Evolutionary conservation across 441 rosid genomes (phyloP).

Genomic region (Croton laevigatus): DNA sequence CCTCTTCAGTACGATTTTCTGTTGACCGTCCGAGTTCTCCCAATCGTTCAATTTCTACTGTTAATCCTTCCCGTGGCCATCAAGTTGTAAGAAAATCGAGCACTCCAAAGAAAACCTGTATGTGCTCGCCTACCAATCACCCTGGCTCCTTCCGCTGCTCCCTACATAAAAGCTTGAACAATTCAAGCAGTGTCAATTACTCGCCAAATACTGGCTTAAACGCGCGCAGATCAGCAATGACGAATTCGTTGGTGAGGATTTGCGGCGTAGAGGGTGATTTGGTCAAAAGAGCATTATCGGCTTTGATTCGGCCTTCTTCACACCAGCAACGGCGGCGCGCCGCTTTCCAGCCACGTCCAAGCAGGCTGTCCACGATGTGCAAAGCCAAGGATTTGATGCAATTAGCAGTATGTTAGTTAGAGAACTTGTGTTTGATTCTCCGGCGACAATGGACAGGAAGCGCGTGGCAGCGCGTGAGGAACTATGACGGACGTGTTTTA

Average conservation of each 20-base stretch:
- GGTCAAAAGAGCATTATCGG: conserved; percentile 21
- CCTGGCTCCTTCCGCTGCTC: conserved; percentile 78
- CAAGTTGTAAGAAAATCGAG: conserved; percentile 30
- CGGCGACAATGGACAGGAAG: conserved; percentile 8
- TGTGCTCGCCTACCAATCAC: conserved; percentile 77
- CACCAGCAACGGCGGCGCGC: conserved; percentile 64
- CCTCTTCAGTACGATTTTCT: conserved; percentile 48
- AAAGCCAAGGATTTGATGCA: conserved; percentile 25
- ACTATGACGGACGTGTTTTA: conserved; percentile 21
- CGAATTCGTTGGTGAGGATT: conserved; percentile 72
- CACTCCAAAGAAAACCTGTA: conserved; percentile 47
- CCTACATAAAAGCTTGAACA: conserved; percentile 43
- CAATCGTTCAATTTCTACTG: conserved; percentile 47
- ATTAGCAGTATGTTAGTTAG: not conserved
- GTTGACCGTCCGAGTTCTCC: conserved; percentile 66
- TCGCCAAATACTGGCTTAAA: conserved; percentile 50
- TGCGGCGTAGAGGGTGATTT: conserved; percentile 20
- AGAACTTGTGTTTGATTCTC: not conserved
- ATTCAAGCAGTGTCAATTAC: conserved; percentile 25
- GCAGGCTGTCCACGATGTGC: conserved; percentile 56
- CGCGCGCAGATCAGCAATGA: conserved; percentile 76
- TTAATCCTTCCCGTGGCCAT: conserved; percentile 30
- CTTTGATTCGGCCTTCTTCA: conserved; percentile 69
- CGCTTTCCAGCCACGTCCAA: conserved; percentile 62
- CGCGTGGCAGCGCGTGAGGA: conserved; percentile 19